Evolutionary conservation across 441 rosid species (phyloP).

Genomic region (Adansonia rubrostipa): DNA sequence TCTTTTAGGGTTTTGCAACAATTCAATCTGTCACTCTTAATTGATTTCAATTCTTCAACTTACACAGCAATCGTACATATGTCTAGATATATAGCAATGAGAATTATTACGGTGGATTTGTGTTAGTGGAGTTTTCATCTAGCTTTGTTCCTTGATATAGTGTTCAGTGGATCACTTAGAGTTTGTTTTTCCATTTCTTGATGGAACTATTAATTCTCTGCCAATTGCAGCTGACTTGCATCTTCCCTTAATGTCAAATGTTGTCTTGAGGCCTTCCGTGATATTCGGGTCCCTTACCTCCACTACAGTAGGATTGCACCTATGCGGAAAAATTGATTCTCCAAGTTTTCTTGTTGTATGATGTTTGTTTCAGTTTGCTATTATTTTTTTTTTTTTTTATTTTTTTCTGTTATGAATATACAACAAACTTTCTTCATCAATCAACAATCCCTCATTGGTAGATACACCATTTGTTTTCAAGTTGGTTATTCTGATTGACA

Average conservation of each 20-base stretch:
- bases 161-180: not conserved
- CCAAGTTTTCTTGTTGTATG: not conserved
- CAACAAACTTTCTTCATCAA: slow-evolving; percentile 10
- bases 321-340: not conserved
- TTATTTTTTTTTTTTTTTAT: not conserved
- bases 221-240: not conserved
- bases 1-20: slow-evolving; percentile 9
- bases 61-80: not conserved
- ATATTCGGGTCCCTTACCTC: not conserved
- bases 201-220: not conserved
- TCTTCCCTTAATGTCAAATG: not conserved
- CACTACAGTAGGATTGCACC: not conserved
- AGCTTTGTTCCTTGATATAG: not conserved
- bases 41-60: not conserved
- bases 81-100: not conserved
- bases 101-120: not conserved
- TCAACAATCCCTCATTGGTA: not conserved
- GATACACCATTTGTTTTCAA: not conserved
- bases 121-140: not conserved
- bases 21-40: not conserved
- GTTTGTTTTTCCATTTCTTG: not conserved
- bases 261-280: not conserved
- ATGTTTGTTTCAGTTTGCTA: not conserved
- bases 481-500: not conserved
- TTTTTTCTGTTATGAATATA: not conserved